Base-by-base conservation (phyloP, 1,139 yeast species). In the Saccharomyces pastorianus region DNA sequence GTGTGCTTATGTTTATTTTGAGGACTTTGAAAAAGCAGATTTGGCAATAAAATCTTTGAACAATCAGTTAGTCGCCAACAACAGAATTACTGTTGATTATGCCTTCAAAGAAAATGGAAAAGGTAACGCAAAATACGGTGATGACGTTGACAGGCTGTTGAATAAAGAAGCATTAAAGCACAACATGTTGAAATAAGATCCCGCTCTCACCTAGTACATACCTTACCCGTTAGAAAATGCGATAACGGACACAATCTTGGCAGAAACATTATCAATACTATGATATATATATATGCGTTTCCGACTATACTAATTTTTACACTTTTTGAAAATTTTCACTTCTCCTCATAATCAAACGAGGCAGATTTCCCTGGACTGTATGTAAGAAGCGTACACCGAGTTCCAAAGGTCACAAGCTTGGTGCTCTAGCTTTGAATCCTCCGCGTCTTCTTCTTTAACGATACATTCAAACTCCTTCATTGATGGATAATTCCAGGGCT, bases 91-190 rank as follows among this genome's bases (percentile, higher is more conserved):
- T 2, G 75, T 91, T 2, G 79, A 80, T 29, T 91, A 89, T 67
- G 96, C 96, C 0, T 82, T 76, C 64, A 88, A 88, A 68, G 83
- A 80, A 60, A 82, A 81, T 56, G 76, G 79, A 17, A 76, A 76
- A 52, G 80, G 77, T 53, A 76, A 75, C 51, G 73, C 71, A 9
- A 77, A 80, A 49, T 96, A 89, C 64, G 97, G 97, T n/a, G 95
- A 85, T 62, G 77, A 77, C 29, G 82, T 82, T 0, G 97, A 91
- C 64, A 75, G 97, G 61, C 60, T 79, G 51, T 74, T 91, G 56
- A 93, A 95, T 17, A 79, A 76, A 50, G 85, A 82, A 64, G 96
- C 95, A 1, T 69, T 71, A 56, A 73, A 72, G 61, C 66, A 70
- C 56, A 66, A 67, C 46, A 42, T 62, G 41, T 31, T 65, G 38